phyloP scores from a whole-genome alignment of 202 grass and related monocot genomes.

The Zoysia matrella region DNA sequence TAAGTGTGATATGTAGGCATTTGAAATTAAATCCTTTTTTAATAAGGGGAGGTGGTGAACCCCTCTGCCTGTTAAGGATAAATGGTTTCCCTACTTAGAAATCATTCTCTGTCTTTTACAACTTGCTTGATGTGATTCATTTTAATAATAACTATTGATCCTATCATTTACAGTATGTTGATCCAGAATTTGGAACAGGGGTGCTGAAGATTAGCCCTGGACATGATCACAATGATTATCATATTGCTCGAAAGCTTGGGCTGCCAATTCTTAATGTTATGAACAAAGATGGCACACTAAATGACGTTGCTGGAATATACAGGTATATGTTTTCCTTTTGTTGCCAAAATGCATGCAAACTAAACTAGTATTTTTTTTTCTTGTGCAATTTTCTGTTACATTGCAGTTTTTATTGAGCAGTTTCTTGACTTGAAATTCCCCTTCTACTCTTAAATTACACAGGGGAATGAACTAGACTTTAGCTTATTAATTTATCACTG shows the following conservation, averaged over 20 bases:
- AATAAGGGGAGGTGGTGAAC: constrained; percentile 10
- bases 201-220: constrained; percentile 98
- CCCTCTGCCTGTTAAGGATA: neutral
- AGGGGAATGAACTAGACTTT: neutral
- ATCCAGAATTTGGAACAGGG: constrained; percentile 99
- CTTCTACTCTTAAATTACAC: constrained; percentile 26
- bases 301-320: constrained; percentile 94
- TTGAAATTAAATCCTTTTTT: constrained; percentile 17
- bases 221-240: constrained; percentile 99
- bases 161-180: constrained; percentile 77
- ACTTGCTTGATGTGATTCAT: constrained; percentile 19
- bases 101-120: neutral
- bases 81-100: neutral
- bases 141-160: constrained; percentile 38
- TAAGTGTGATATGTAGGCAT: constrained; percentile 25
- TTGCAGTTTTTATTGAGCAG: neutral
- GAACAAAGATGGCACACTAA: constrained; percentile 98
- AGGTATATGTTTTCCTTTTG: constrained; percentile 59
- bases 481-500: neutral
- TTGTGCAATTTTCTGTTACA: neutral
- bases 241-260: constrained; percentile 98
- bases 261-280: constrained; percentile 95
- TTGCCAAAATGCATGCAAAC: constrained; percentile 21
- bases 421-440: constrained; percentile 12
- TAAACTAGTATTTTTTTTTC: constrained; percentile 10